Conservation (phyloP, 306 rosid species). For the Lablab purpureus region DNA sequence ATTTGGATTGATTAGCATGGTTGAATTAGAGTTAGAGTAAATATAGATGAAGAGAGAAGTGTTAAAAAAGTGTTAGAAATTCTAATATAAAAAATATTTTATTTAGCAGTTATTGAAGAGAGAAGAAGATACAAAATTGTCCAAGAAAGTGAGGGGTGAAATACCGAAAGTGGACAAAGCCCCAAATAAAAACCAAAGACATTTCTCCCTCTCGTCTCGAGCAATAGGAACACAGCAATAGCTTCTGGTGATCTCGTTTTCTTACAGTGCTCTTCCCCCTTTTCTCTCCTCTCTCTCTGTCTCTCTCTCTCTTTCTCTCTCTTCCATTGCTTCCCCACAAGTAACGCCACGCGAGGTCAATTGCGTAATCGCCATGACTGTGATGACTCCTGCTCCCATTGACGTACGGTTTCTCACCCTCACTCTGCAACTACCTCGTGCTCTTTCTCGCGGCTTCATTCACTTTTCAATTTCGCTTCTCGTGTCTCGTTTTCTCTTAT, state of each 20-base stretch:
- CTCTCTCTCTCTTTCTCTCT: conserved; percentile 39
- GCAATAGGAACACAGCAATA: conserved; percentile 27
- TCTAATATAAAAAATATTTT: no score
- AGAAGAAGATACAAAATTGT: background rate
- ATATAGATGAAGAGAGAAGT: background rate
- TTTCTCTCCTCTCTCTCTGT: conserved; percentile 38
- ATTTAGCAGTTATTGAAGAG: background rate
- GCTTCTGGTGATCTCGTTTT: conserved; percentile 59
- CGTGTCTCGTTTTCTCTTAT: background rate
- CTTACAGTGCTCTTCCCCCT: conserved; percentile 35
- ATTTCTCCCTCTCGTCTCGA: conserved; percentile 44
- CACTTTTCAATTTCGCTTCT: conserved; percentile 42
- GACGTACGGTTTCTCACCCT: conserved; percentile 63
- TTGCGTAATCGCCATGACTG: conserved; percentile 67
- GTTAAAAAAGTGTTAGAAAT: background rate
- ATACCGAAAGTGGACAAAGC: conserved; percentile 47
- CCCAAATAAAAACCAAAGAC: conserved; percentile 49
- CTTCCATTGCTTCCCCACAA: conserved; percentile 48
- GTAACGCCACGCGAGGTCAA: conserved; percentile 46
- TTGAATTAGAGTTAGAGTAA: background rate
- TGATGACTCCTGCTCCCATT: conserved; percentile 80
- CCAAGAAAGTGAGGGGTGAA: background rate
- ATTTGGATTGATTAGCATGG: background rate
- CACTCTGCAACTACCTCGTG: conserved; percentile 36
- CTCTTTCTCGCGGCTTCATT: conserved; percentile 12